Evolutionary conservation across 352 stramenopile species (phyloP), one percentile per base, ranked within the genome.

Genomic region (Globisporangium spinosum): DNA sequence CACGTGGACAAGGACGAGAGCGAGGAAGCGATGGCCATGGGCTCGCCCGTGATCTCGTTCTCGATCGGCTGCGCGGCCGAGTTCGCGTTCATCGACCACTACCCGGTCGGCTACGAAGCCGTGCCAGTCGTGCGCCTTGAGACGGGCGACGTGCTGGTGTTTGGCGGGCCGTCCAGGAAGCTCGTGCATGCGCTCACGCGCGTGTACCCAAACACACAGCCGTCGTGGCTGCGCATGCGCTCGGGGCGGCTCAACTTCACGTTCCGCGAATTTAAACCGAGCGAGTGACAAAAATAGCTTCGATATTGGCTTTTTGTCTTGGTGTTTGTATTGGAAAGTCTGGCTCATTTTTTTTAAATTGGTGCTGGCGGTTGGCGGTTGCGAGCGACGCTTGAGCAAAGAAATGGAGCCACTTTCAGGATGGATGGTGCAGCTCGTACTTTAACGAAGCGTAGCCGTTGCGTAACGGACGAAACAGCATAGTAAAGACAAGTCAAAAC

Each of bases 1-100:
- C 83, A 91, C 68, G 74, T 89, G 25, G 83, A 91, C 74, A 89
- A 90, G 70, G 79, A 90, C 67, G 83, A 91, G 62, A 88, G 80
- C 54, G 69, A 69, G 1, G 75, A 80, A 56, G 82, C 83, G 23
- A 84, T 91, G 71, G 62, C 56, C 0, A 83, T 84, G 73, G 83
- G 83, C 13, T 90, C 83, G 25, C 83, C 83, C 3, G 83, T 91
- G 4, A 74, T 91, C 35, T 90, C 82, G 13, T 90, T 91, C 63
- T 91, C 83, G 3, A 80, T 91, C 65, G 83, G 83, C 3, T 79
- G 73, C 40, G 77, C 80, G 3, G 83, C 81, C 6, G 83, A 91
- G 43, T 91, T 91, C 64, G 81, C 82, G 20, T 91, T 86, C 67
- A 76, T 79, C 49, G 80, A 87, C 62, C 81, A 89, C 72, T 90